Conservation (phyloP, 176 grass and related monocot species). For the Oryza meridionalis region DNA sequence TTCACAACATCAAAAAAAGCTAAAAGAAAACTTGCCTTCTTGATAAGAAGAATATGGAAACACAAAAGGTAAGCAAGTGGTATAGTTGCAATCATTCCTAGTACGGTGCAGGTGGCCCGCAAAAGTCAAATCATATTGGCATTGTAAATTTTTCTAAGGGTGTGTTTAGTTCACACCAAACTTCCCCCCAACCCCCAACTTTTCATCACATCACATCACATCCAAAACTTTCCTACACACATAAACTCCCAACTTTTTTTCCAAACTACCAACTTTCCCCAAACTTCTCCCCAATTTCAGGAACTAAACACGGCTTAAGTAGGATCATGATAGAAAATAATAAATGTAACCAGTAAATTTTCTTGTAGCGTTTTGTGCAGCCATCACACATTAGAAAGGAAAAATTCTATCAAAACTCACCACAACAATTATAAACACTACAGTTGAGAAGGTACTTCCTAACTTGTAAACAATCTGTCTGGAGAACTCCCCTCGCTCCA, state of each 20-base stretch:
- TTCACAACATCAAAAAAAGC: constrained; percentile 2
- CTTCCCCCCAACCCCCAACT: too few relatives aligned
- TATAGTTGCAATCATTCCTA: constrained; percentile 93
- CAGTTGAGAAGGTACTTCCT: constrained; percentile 92
- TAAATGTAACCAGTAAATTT: neutral
- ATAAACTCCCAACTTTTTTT: too few relatives aligned
- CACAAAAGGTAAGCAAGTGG: constrained; percentile 91
- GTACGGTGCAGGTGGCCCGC: constrained; percentile 81
- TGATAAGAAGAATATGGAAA: constrained; percentile 97
- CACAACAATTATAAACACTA: constrained; percentile 93
- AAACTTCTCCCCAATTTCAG: too few relatives aligned
- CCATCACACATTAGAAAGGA: constrained; percentile 1
- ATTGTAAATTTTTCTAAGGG: neutral
- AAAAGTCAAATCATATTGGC: constrained; percentile 34
- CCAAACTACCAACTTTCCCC: too few relatives aligned
- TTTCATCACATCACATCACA: too few relatives aligned
- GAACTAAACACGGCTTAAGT: neutral
- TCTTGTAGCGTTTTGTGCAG: constrained; percentile 16
- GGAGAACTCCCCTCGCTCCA: constrained; percentile 75
- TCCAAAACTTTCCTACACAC: too few relatives aligned
- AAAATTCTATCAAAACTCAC: constrained; percentile 54
- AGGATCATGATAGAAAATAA: neutral
- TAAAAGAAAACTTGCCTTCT: constrained; percentile 66
- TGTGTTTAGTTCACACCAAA: too few relatives aligned
- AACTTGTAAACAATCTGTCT: constrained; percentile 81